These are phyloP conservation scores for Lactarius evosmus DNA, from an alignment of 768 basidiomycete species.

Conservation along the genomic window DNA sequence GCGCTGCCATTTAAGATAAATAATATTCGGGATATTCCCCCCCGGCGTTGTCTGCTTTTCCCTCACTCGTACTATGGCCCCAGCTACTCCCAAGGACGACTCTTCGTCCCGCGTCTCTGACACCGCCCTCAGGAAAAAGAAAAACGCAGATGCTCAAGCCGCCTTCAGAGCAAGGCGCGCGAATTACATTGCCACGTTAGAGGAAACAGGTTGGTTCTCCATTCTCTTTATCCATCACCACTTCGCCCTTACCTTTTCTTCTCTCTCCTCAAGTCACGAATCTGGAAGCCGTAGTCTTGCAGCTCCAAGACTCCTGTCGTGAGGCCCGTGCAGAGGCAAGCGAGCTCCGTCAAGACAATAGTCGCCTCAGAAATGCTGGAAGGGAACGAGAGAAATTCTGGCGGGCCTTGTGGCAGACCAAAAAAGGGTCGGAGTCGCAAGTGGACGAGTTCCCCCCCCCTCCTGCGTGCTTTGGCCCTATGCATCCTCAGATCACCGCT, in stretches of 20 bases:
- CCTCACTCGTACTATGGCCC: conserved; percentile 31
- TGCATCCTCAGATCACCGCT: conserved; percentile 30
- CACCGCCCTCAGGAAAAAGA: conserved; percentile 76
- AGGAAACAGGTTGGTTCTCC: conserved; percentile 59
- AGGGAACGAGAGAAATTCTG: conserved; percentile 74
- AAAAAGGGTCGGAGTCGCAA: conserved; percentile 40
- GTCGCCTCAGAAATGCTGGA: conserved; percentile 57
- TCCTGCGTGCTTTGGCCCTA: conserved; percentile 28
- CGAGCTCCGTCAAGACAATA: conserved; percentile 65
- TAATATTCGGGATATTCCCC: conserved; percentile 29
- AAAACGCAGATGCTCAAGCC: conserved; percentile 87
- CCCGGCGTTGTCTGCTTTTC: conserved; percentile 27
- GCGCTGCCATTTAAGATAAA: conserved; percentile 41
- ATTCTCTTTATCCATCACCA: conserved; percentile 15
- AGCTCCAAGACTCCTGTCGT: conserved; percentile 77
- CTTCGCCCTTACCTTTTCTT: conserved; percentile 22
- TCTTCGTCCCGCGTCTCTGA: conserved; percentile 50
- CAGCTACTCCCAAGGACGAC: conserved; percentile 38
- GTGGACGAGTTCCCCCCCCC: conserved; percentile 28
- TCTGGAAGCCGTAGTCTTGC: conserved; percentile 78
- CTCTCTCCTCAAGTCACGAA: conserved; percentile 58
- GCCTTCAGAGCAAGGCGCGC: conserved; percentile 78
- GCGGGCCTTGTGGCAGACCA: conserved; percentile 64
- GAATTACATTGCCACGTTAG: conserved; percentile 84
- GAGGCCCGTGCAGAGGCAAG: conserved; percentile 58